Percentiles rank a stretch among this genome's conserved stretches.
phyloP scores from a whole-genome alignment of 257 asterid species.

The Craterostigma plantagineum region DNA sequence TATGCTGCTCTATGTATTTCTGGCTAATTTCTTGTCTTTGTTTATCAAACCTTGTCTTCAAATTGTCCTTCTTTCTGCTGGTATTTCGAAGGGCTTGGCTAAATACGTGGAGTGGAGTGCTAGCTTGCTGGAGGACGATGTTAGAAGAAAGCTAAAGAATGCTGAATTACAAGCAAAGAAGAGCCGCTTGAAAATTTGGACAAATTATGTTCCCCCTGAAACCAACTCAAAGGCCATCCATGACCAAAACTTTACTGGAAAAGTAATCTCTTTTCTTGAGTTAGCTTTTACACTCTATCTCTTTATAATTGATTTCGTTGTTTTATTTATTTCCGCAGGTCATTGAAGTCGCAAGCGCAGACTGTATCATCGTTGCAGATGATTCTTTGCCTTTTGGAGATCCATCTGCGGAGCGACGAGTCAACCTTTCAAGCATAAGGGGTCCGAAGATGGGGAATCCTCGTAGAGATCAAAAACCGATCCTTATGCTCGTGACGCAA shows the following conservation, averaged over 20 bases:
- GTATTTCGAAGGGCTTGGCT: conserved; percentile 53
- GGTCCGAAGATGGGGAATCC: conserved; percentile 94
- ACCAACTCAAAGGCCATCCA: conserved; percentile 89
- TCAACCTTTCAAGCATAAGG: conserved; percentile 91
- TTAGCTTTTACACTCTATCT: not conserved
- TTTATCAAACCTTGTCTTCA: conserved; percentile 2
- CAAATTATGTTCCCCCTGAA: conserved; percentile 73
- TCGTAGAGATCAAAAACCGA: conserved; percentile 84
- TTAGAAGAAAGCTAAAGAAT: conserved; percentile 45
- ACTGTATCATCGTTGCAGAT: conserved; percentile 79
- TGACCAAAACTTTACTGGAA: conserved; percentile 89
- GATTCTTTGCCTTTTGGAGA: conserved; percentile 83
- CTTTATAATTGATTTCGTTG: not conserved
- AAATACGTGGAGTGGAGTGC: conserved; percentile 94
- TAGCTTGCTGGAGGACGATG: conserved; percentile 62
- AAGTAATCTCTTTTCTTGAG: conserved; percentile 22
- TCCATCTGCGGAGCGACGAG: conserved; percentile 88
- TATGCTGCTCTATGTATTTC: not conserved
- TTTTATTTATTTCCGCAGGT: conserved; percentile 35
- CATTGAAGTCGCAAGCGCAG: conserved; percentile 84
- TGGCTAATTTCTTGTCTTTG: not conserved
- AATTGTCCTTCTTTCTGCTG: conserved; percentile 5
- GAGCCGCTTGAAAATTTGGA: conserved; percentile 59
- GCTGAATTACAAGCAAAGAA: conserved; percentile 90
- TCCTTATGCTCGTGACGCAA: conserved; percentile 91